Evolutionary conservation across 257 asterid species (phyloP), one percentile per base, ranked within the genome.

Genomic region (Capsicum rhomboideum): DNA sequence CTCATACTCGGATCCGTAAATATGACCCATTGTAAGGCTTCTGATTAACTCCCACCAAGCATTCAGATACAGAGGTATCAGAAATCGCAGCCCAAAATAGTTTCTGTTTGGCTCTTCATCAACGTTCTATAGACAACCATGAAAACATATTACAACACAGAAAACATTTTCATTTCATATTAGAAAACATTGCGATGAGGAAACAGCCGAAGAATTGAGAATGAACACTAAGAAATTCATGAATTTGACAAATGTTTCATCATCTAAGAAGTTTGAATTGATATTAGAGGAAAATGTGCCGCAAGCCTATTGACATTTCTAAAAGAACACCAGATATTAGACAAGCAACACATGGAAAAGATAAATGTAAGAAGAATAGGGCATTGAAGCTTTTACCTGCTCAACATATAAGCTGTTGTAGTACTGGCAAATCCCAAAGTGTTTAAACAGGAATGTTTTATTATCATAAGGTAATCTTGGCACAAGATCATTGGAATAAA

Each of bases 401-500:
- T 90, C 95, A 31, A 89, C 49, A 37, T 94, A 96, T 61, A 92
- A 88, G 95, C 98, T 94, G 88, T 96, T 69, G 86, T 92, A 94
- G 88, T 92, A 96, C 13, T 90, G 81, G 88, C 98, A 93, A 26
- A 82, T 83, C 79, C 99, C 99, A 29, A 96, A 96, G 87, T 96
- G 99, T 88, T 93, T 96, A 71, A 91, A 94, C 92, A 96, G 87
- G 89, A 96, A 96, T 40, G 96, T 94, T 58, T 84, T 91, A 82
- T 96, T 52, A 58, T 96, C 99, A 37, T 94, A 96, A 80, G 99
- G 98, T 91, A 96, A 86, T 89, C 99, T 91, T 9, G 99, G 98
- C 71, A 94, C 98, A 53, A 96, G 92, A 79, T 96, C 99, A 59
- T 94, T 96, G 89, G 94, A 92, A 85, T 96, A 93, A 21, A 96